These are phyloP conservation scores for Citrus unshiu DNA, from an alignment of 345 rosid species.

Conservation along the genomic window DNA sequence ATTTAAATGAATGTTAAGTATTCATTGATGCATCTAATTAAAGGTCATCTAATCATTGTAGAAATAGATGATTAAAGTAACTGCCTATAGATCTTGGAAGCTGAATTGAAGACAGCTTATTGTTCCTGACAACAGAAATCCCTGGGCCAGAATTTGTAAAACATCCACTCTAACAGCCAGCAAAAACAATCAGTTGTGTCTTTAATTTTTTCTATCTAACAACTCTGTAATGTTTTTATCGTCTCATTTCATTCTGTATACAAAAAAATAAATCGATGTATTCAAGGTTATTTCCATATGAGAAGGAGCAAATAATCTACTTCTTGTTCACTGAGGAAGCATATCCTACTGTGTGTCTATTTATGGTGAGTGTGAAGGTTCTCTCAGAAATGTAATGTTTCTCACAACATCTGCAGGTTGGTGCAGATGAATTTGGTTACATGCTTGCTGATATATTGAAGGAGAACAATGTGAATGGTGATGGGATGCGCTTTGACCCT, in stretches of 20 bases:
- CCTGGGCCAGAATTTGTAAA: background rate
- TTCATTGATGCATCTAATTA: background rate
- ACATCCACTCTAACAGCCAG: background rate
- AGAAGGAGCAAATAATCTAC: background rate
- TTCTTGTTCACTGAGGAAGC: background rate
- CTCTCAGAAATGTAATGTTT: conserved; percentile 7
- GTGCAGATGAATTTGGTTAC: conserved; percentile 97
- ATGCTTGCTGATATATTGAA: conserved; percentile 87
- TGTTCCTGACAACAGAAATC: background rate
- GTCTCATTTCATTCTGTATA: background rate
- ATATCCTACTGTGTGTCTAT: background rate
- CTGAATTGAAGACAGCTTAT: background rate
- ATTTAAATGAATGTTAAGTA: background rate
- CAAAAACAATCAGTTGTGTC: background rate
- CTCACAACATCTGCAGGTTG: conserved; percentile 53
- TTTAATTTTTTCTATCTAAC: too few relatives aligned
- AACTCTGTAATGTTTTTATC: background rate
- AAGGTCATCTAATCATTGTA: background rate
- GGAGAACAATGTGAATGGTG: conserved; percentile 76
- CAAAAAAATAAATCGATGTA: background rate
- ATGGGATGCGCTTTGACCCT: conserved; percentile 87
- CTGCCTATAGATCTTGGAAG: background rate
- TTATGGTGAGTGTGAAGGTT: background rate
- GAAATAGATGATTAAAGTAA: background rate
- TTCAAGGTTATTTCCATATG: background rate